Base-by-base conservation (phyloP, 371 early-diverging fungal species). In the Mucor plumbeus region DNA sequence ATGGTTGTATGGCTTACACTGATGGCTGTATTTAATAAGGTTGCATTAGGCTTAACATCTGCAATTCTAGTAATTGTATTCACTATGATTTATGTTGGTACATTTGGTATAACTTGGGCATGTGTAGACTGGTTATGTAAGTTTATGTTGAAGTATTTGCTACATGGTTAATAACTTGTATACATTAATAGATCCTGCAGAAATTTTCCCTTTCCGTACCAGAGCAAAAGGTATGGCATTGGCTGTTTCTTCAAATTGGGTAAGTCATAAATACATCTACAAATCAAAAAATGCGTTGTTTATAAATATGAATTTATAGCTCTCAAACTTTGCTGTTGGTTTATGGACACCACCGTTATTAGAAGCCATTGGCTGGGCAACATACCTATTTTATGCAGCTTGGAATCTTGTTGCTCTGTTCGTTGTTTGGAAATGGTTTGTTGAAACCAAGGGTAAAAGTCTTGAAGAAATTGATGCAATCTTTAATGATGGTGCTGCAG, bases 241-340 rank as follows among this genome's bases (percentile, higher is more conserved):
- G 40, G 75, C 85, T 39, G 88, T 87, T 40, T 79, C 86, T 35
- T 80, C 88, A 66, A 90, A 90, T 78, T 91, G 87, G 87, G 65
- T 76, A 71, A 39, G 72, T 75, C 57, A 15, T 31, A 14, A 9
- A n/a, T 38, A 34, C 13, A 19, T 9, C 31, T 33, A 33, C 15
- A 7, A 0, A 31, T 31, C 43, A 43, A 3, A 43, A 14, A 1
- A 15, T 3, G 3, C 31, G 7, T 33, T 5, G 26, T 13, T 40
- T 10, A 59, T 26, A 9, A 9, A 26, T 19, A 21, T 33, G 33
- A 17, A 56, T 54, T 36, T 19, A 43, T 54, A 67, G 70, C 41
- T 78, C 4, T 69, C 71, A 38, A 87, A 85, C 67, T 79, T 76
- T 66, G 75, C 73, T 17, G 69, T 79, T 35, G 80, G 77, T n/a